Percentiles rank a stretch among this genome's conserved stretches.
These are phyloP conservation scores for Suillus discolor DNA, from an alignment of 768 basidiomycete genomes.

Conservation along the genomic window DNA sequence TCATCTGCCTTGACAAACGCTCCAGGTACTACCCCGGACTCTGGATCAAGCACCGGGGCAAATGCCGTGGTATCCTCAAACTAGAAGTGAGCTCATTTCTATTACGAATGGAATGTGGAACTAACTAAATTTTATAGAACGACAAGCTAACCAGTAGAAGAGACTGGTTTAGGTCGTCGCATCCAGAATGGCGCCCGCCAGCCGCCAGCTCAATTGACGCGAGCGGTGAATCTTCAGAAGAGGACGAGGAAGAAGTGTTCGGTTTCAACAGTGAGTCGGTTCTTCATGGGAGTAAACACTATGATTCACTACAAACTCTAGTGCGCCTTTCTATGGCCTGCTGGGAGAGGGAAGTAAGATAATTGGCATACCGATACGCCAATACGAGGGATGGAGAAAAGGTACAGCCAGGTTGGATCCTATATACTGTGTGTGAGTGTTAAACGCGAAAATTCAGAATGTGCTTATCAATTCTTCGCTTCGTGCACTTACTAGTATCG, in stretches of 20 bases:
- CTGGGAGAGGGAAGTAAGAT: constrained; percentile 7
- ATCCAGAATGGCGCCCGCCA: not conserved
- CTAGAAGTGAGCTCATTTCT: constrained; percentile 25
- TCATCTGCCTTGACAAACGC: constrained; percentile 36
- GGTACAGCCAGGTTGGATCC: no score
- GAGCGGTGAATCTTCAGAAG: constrained; percentile 8
- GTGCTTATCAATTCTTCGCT: not conserved
- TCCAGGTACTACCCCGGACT: constrained; percentile 38
- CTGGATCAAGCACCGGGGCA: constrained; percentile 35
- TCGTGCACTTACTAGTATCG: not conserved
- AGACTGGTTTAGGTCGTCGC: not conserved
- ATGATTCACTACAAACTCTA: constrained; percentile 11
- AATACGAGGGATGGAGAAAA: not conserved
- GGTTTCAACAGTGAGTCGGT: constrained; percentile 29
- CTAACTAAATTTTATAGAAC: constrained; percentile 24
- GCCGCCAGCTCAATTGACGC: not conserved
- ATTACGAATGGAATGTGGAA: not conserved
- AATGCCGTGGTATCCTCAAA: constrained; percentile 27
- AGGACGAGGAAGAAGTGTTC: not conserved
- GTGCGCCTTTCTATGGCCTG: constrained; percentile 19
- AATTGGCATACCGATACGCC: constrained; percentile 30
- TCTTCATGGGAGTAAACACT: constrained; percentile 13
- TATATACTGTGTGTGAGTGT: not conserved
- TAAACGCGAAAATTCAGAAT: not conserved
- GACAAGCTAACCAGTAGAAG: constrained; percentile 5